Evolutionary conservation across 371 early-diverging fungal species (phyloP), one percentile per base, ranked within the genome.

Genomic region (Chytridium lagenaria): DNA sequence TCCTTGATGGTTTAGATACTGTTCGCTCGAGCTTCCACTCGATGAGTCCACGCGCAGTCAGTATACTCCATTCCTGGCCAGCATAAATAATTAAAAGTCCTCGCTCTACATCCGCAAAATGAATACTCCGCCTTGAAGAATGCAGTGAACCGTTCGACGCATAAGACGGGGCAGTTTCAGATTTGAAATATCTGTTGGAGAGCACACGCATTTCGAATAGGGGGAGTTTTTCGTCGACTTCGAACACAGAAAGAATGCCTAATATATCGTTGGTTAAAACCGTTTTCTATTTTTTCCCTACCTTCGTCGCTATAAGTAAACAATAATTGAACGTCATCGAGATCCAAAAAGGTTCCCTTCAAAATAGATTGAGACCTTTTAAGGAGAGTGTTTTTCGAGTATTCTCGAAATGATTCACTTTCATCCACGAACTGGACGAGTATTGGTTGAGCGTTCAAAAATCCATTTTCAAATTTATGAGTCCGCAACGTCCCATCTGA

Each of bases 21-120:
- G 44, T 55, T 55, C 30, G 57, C 26, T 55, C 57, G 16, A 55
- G 10, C 26, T 19, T 30, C 57, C 57, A 63, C 10, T 34, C 63
- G 19, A 63, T 26, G 2, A 63, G 36, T 16, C 7, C 19, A 30
- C 63, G 19, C 15, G 63, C 63, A 23, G 16, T 63, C 23, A 63
- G 15, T 3, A 63, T 16, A 63, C 63, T 63, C 63, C 63, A 63
- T 37, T 63, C 63, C 2, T 33, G 19, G 34, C 63, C 63, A 19
- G 33, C 30, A 34, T 63, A 36, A 63, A 63, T 34, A 19, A 63
- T 37, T 7, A 63, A 26, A 63, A 19, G 16, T 37, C 63, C 63
- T 37, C 33, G 15, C 36, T 63, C 63, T 33, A 37, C 3, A 37
- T 63, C 63, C 7, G 33, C 37, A 36, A 63, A 10, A 16, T 63